Base-by-base conservation (phyloP, 306 rosid genomes). In the Corylus americana region DNA sequence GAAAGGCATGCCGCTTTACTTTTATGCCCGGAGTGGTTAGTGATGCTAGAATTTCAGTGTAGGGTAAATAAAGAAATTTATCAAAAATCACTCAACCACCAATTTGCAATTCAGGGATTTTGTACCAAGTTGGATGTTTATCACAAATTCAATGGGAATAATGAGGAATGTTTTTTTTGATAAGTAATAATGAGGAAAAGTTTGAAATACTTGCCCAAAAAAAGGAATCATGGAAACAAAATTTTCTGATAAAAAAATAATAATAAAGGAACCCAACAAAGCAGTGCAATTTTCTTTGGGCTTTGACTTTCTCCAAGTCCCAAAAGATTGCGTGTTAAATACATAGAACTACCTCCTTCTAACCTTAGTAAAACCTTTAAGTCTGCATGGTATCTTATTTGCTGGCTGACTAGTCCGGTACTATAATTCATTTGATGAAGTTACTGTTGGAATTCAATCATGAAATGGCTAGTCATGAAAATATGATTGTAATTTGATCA, bases 1-100 rank as follows among this genome's bases (percentile, higher is more conserved):
- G 16, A 67, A 68, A 68, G 50, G 72, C 17, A 4, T 64, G 48
- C 18, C 42, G 72, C 72, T 62, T 42, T 5, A 6, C 39, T 16
- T 16, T 67, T 55, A 3, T 82, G 68, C 55, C 2, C 9, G 37
- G 66, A 27, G 62, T 77, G 74, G 20, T 59, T 44, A 47, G 71
- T 73, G 78, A 55, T 62, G 27, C 71, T 77, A 35, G 37, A 39
- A 71, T 27, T 53, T 47, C 47, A 67, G 53, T 76, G 13, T 62
- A 44, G 61, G 58, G 71, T 37, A 39, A 68, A 39, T 39, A 18
- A 44, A 68, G 27, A 9, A 67, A 27, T 67, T 67, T 11, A 39
- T 18, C 18, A 18, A 42, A 9, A 7, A 7, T 29, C 20, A 68
- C 53, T 18, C 29, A 42, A 68, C 51, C 53, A 68, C 51, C 53